Evolutionary conservation across 1,139 yeast species (phyloP).

Genomic region (Scheffersomyces lignicola): DNA sequence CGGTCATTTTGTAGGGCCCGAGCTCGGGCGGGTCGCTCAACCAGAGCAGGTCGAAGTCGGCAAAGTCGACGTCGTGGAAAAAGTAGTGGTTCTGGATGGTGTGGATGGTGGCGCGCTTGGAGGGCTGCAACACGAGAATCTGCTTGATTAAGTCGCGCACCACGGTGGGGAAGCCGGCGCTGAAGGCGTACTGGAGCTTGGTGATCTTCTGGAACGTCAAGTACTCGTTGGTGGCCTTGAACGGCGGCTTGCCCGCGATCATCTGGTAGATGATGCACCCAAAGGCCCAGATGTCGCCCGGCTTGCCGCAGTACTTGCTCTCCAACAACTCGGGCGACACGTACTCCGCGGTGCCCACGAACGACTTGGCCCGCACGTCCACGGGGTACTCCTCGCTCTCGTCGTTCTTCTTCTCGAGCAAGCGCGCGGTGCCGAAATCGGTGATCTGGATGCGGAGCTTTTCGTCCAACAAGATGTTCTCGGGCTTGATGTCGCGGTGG

Average conservation of each 20-base stretch:
- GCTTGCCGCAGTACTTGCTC: constrained; percentile 68
- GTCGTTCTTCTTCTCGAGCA: constrained; percentile 47
- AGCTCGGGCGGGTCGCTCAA: constrained; percentile 67
- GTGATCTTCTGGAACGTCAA: constrained; percentile 56
- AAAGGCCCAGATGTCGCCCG: constrained; percentile 79
- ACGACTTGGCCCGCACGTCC: constrained; percentile 61
- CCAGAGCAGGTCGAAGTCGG: constrained; percentile 69
- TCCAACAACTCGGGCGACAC: constrained; percentile 76
- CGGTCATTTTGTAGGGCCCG: constrained; percentile 62
- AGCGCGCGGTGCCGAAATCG: constrained; percentile 79
- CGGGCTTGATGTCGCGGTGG: constrained; percentile 82
- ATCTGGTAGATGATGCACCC: constrained; percentile 79
- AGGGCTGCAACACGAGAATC: constrained; percentile 46
- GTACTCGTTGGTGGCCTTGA: constrained; percentile 74
- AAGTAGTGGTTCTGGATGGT: constrained; percentile 60
- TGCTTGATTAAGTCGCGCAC: constrained; percentile 50
- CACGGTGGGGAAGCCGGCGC: constrained; percentile 48
- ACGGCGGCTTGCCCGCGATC: constrained; percentile 77
- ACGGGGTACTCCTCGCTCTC: constrained; percentile 42
- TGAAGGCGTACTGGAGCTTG: constrained; percentile 65
- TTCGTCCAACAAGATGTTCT: constrained; percentile 65
- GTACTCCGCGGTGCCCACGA: constrained; percentile 84
- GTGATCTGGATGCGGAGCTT: constrained; percentile 71
- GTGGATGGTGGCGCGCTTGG: constrained; percentile 39
- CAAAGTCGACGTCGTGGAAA: constrained; percentile 68